These are phyloP conservation scores for Handroanthus guayacan DNA, from an alignment of 257 asterid genomes.

Conservation along the genomic window DNA sequence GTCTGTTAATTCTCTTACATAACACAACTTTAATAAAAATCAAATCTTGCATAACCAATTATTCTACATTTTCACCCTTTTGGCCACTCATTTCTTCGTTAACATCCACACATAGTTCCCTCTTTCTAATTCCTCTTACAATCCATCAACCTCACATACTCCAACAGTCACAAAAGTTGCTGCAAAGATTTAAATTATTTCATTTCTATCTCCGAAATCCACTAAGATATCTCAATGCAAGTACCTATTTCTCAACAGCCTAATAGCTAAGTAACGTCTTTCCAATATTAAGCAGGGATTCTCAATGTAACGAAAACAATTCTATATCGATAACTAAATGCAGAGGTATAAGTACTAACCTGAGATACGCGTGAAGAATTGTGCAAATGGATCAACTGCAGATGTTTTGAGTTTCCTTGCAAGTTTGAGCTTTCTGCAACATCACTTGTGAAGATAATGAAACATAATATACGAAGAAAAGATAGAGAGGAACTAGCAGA, in stretches of 20 bases:
- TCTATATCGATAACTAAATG: not conserved
- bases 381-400: not conserved
- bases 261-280: not conserved
- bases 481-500: not conserved
- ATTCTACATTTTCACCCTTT: not conserved
- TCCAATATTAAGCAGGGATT: not conserved
- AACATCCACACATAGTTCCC: not conserved
- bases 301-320: not conserved
- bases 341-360: not conserved
- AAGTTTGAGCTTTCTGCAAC: not conserved
- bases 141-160: too few relatives aligned
- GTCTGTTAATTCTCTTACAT: not conserved
- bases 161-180: not conserved
- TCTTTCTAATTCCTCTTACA: too few relatives aligned
- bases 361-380: not conserved
- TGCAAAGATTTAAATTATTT: not conserved
- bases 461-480: not conserved
- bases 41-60: not conserved
- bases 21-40: not conserved
- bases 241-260: not conserved
- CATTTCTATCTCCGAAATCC: not conserved
- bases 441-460: not conserved
- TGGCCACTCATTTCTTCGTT: conserved; percentile 17
- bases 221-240: conserved; percentile 17
- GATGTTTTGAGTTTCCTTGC: not conserved